Evolutionary conservation across 2,329 filamentous ascomycete genomes (phyloP).

Genomic region (Alternaria sp.): DNA sequence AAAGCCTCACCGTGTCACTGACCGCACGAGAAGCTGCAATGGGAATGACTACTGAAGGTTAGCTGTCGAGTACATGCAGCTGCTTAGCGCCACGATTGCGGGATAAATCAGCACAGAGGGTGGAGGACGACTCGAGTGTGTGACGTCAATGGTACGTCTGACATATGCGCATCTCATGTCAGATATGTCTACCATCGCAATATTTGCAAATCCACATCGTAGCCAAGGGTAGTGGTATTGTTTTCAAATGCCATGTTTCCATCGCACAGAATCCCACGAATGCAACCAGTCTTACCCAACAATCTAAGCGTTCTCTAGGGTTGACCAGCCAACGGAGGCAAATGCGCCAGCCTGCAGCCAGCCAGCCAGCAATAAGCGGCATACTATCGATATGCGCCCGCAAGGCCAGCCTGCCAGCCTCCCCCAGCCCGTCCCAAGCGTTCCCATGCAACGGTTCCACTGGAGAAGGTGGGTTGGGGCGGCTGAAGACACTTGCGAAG

Average conservation of each 20-base stretch:
- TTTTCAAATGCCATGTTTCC: conserved; percentile 1
- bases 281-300: conserved; percentile 1
- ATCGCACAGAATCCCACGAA: background rate
- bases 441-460: conserved; percentile 14
- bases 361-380: background rate
- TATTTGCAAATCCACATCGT: background rate
- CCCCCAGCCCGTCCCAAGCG: conserved; percentile 6
- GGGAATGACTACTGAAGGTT: background rate
- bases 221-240: conserved; percentile 5
- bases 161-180: background rate
- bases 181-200: background rate
- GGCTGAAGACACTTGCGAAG: conserved; percentile 13
- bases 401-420: background rate
- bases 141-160: conserved; percentile 15
- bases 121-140: background rate
- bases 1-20: conserved; percentile 1
- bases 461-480: conserved; percentile 8
- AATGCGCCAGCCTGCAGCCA: background rate
- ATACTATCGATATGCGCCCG: conserved; percentile 12
- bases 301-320: background rate
- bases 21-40: background rate
- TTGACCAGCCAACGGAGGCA: background rate
- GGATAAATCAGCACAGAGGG: background rate
- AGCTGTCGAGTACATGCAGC: background rate
- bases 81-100: conserved; percentile 1